Conservation (phyloP, 2,329 filamentous ascomycete species). For the Cordyceps pruinosa region DNA sequence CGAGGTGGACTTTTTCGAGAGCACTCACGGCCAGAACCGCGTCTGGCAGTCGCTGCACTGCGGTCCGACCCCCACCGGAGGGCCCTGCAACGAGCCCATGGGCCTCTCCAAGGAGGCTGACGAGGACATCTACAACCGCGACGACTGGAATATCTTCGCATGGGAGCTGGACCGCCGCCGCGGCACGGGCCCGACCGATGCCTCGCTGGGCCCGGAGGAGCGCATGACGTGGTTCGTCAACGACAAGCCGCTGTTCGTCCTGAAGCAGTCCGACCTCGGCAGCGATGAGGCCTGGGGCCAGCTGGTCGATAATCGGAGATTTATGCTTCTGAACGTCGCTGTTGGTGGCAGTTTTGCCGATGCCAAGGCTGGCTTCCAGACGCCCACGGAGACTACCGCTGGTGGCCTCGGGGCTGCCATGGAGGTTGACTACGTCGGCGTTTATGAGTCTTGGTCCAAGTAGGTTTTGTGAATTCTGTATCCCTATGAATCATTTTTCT, state of each 20-base stretch:
- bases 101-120: slow-evolving; percentile 23
- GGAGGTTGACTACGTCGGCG: slow-evolving; percentile 35
- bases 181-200: slow-evolving; percentile 8
- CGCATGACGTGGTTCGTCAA: slow-evolving; percentile 30
- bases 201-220: slow-evolving; percentile 21
- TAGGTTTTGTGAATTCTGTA: background rate
- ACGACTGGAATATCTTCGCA: slow-evolving; percentile 27
- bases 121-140: slow-evolving; percentile 18
- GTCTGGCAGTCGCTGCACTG: slow-evolving; percentile 36
- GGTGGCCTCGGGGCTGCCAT: slow-evolving; percentile 27
- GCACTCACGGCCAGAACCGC: slow-evolving; percentile 30
- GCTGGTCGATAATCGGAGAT: slow-evolving; percentile 25
- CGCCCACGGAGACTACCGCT: slow-evolving; percentile 27
- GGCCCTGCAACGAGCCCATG: slow-evolving; percentile 34
- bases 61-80: slow-evolving; percentile 28
- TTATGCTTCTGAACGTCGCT: slow-evolving; percentile 34
- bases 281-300: slow-evolving; percentile 24
- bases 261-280: slow-evolving; percentile 23
- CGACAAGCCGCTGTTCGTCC: slow-evolving; percentile 20
- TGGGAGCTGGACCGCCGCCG: slow-evolving; percentile 27
- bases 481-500: background rate
- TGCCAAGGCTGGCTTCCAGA: slow-evolving; percentile 24
- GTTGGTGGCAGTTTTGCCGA: slow-evolving; percentile 33
- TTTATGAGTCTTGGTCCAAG: slow-evolving; percentile 18
- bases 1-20: slow-evolving; percentile 41